A percentile compares a stretch with the other conserved stretches of the same genome.
Conservation (phyloP, 1,284 basidiomycete genomes). For the Inonotus obliquus region DNA sequence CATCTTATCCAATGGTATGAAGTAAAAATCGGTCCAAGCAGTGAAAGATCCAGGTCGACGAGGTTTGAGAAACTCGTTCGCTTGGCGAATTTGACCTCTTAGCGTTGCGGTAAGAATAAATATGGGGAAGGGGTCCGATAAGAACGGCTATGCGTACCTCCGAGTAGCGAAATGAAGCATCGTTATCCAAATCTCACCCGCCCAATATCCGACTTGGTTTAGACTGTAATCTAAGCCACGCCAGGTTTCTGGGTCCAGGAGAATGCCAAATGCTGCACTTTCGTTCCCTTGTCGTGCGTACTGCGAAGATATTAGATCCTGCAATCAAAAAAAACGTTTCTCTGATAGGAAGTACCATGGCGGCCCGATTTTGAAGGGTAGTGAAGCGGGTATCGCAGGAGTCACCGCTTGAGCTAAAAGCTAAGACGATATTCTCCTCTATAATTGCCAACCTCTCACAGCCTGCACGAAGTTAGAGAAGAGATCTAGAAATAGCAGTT, state of each 20-base stretch:
- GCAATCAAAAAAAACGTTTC: neutral
- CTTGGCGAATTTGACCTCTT: conserved; percentile 60
- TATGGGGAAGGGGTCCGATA: neutral
- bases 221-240: conserved; percentile 46
- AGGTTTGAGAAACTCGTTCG: conserved; percentile 57
- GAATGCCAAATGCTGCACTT: conserved; percentile 50
- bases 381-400: conserved; percentile 59
- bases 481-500: neutral
- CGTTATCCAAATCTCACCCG: conserved; percentile 70
- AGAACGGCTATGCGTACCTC: conserved; percentile 42
- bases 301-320: neutral
- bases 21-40: conserved; percentile 9
- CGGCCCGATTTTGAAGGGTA: conserved; percentile 57
- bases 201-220: conserved; percentile 64
- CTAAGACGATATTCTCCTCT: conserved; percentile 65
- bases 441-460: conserved; percentile 57
- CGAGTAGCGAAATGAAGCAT: conserved; percentile 62
- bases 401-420: conserved; percentile 54
- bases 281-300: conserved; percentile 63
- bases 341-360: conserved; percentile 41
- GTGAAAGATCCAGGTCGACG: conserved; percentile 39
- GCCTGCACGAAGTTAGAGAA: conserved; percentile 38
- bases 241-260: conserved; percentile 70
- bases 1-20: conserved; percentile 20
- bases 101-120: conserved; percentile 11